These are phyloP conservation scores for Ustilago loliicola DNA, from an alignment of 1,284 basidiomycete genomes.

Conservation along the genomic window DNA sequence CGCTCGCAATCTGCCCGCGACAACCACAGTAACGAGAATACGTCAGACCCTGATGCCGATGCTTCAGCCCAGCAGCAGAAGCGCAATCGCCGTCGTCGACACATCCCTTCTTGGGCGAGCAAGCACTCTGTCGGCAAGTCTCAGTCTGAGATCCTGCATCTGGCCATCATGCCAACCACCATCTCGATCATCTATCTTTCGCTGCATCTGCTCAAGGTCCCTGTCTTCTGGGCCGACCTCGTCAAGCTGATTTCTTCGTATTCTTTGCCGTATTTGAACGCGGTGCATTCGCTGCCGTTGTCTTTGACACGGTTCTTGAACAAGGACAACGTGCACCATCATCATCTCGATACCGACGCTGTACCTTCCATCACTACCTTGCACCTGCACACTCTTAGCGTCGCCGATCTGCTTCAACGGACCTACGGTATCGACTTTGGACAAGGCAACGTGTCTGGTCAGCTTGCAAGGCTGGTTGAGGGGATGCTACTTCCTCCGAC, in stretches of 20 bases:
- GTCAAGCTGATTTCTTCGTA: constrained; percentile 77
- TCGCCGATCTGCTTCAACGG: constrained; percentile 77
- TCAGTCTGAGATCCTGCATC: constrained; percentile 31
- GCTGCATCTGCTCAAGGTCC: constrained; percentile 54
- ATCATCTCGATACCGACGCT: constrained; percentile 73
- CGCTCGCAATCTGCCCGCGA: constrained; percentile 12
- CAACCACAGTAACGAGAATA: not conserved
- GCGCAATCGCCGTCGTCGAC: constrained; percentile 16
- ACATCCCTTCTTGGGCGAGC: constrained; percentile 34
- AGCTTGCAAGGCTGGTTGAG: constrained; percentile 84
- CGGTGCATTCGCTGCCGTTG: constrained; percentile 77
- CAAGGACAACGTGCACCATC: constrained; percentile 44
- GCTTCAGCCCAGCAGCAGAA: not conserved
- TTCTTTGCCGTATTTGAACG: constrained; percentile 85
- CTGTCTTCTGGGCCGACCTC: constrained; percentile 56
- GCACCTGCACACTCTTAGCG: constrained; percentile 77
- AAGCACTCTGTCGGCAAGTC: constrained; percentile 31
- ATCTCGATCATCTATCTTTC: constrained; percentile 59
- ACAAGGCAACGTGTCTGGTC: constrained; percentile 81
- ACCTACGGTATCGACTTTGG: constrained; percentile 77
- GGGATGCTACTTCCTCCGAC: constrained; percentile 81
- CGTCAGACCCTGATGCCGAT: not conserved
- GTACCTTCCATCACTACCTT: constrained; percentile 76
- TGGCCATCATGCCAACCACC: constrained; percentile 44
- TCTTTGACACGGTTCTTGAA: constrained; percentile 79